Conservation (phyloP, 768 basidiomycete species). For the Trichaptum fuscoviolaceum region DNA sequence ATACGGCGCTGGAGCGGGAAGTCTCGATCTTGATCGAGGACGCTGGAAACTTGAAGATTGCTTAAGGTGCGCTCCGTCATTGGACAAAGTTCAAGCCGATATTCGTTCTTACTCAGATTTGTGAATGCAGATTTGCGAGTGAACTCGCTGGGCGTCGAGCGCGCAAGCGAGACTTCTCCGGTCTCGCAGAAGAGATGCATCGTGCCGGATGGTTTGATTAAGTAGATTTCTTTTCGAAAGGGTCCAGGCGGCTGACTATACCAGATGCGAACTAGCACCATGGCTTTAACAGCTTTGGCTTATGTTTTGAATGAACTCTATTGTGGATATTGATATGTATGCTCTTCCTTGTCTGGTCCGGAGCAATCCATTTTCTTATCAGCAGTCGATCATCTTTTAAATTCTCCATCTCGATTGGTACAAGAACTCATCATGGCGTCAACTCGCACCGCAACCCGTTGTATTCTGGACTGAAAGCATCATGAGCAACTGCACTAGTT, state of each 20-base stretch:
- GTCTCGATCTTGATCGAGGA: conserved; percentile 28
- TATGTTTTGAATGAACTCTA: no score
- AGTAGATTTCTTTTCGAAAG: not conserved
- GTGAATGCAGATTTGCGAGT: conserved; percentile 64
- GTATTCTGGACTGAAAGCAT: no score
- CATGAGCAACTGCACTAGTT: no score
- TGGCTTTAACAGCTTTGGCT: not conserved
- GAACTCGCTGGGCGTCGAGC: conserved; percentile 78
- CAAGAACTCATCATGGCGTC: no score
- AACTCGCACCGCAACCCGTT: no score
- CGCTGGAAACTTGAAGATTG: conserved; percentile 82
- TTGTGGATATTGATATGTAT: no score
- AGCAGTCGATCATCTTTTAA: no score
- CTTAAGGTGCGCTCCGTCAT: conserved; percentile 44
- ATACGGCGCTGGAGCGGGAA: conserved; percentile 13
- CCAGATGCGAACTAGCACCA: not conserved
- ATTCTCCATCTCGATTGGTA: no score
- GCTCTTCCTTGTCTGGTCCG: no score
- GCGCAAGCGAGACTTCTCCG: conserved; percentile 55
- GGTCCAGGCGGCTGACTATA: not conserved
- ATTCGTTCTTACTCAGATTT: conserved; percentile 2
- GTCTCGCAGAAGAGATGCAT: conserved; percentile 68
- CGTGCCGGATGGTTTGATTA: conserved; percentile 70
- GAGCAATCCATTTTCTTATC: no score
- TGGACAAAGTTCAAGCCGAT: not conserved